Evolutionary conservation across 1,284 basidiomycete species (phyloP), one percentile per base, ranked within the genome.

Genomic region (Malassezia vespertilionis): DNA sequence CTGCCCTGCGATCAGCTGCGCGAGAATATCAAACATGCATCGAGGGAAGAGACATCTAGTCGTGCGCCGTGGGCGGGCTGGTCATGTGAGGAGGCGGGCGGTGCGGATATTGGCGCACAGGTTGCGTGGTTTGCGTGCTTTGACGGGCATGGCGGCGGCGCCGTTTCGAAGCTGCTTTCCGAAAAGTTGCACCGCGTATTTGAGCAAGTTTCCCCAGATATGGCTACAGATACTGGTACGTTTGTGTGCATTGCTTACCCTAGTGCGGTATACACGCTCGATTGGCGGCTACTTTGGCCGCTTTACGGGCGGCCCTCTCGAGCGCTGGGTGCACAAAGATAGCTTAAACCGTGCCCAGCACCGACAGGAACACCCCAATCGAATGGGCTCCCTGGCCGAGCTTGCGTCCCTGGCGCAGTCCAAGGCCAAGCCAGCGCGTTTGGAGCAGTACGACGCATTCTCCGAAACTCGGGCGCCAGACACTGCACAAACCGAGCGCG

Each of bases 61-160:
- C 49, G 39, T 23, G 41, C 40, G 27, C 40, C 47, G 28, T 41
- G 51, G 36, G 46, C 46, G n/a, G 54, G 55, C 23, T 60, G 57
- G 63, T 48, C 57, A 23, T 57, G 58, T 14, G 54, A 52, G 8
- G 54, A 63, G 31, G 55, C 57, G 20, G 58, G 56, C 11, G 61
- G 54, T 5, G 53, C 60, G n/a, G 63, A 60, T 30, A 27, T 68
- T 6, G 66, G 58, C 3, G 58, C 56, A 0, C 67, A 69, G 40
- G 55, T 69, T n/a, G 58, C 57, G 18, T 69, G 67, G 67, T 65
- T 66, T 22, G 65, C 52, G n/a, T 60, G 58, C 35, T 69, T 61
- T 27, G 67, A 69, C 43, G 67, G 64, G 10, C 65, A 69, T 26
- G 66, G 66, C 18, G 64, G 66, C 5, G 54, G 54, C 40, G 44